phyloP scores from a whole-genome alignment of 768 basidiomycete genomes.

The Asterophora lycoperdoides region DNA sequence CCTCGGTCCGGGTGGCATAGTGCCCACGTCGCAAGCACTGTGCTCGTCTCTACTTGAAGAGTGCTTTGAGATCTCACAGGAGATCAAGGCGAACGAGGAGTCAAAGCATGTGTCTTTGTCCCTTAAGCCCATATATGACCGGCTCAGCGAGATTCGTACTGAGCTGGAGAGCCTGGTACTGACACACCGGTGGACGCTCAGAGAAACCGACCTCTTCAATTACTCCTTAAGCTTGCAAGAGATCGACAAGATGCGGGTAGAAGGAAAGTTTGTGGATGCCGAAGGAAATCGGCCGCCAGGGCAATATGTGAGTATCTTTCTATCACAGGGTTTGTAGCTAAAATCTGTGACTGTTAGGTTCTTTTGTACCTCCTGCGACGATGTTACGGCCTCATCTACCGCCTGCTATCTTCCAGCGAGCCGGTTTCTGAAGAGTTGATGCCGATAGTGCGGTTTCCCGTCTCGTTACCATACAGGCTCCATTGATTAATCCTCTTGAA shows the following conservation, averaged over 20 bases:
- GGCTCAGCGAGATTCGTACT: conserved; percentile 77
- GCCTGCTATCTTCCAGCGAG: conserved; percentile 89
- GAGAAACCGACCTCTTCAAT: conserved; percentile 92
- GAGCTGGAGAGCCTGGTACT: conserved; percentile 90
- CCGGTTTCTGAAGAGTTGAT: conserved; percentile 98
- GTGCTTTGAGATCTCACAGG: conserved; percentile 92
- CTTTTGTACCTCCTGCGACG: conserved; percentile 88
- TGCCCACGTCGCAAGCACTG: conserved; percentile 88
- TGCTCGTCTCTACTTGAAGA: conserved; percentile 92
- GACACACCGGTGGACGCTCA: conserved; percentile 94
- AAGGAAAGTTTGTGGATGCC: conserved; percentile 94
- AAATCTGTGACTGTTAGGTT: conserved; percentile 47
- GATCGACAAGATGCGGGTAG: conserved; percentile 95
- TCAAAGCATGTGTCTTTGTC: conserved; percentile 81
- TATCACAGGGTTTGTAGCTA: neutral
- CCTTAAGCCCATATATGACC: conserved; percentile 90
- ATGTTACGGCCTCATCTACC: conserved; percentile 95
- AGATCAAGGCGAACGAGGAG: conserved; percentile 91
- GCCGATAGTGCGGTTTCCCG: conserved; percentile 63
- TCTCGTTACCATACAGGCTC: neutral
- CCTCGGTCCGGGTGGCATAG: conserved; percentile 82
- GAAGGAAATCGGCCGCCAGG: conserved; percentile 90
- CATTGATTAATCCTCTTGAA: conserved; percentile 23
- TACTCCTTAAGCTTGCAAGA: conserved; percentile 92
- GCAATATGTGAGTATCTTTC: conserved; percentile 72